phyloP scores from a whole-genome alignment of 2,329 filamentous ascomycete genomes.

The Helicocarpus griseus region DNA sequence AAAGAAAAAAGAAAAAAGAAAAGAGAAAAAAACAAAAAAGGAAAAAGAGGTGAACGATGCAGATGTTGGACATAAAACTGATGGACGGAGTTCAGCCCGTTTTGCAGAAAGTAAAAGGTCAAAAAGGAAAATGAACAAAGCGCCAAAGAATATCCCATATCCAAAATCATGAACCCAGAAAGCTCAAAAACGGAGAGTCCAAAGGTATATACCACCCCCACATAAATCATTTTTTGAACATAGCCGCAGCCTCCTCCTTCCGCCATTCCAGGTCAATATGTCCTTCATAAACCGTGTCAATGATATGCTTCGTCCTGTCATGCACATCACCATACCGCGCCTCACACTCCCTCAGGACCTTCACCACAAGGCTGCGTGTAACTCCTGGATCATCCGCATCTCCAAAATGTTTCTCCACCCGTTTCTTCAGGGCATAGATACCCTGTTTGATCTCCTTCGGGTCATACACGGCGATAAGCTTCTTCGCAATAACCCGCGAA shows the following conservation, averaged over 20 bases:
- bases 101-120: too few species aligned
- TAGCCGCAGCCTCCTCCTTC: slow-evolving; percentile 34
- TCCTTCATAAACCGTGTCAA: slow-evolving; percentile 37
- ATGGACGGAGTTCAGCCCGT: neutral
- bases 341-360: slow-evolving; percentile 53
- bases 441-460: slow-evolving; percentile 77
- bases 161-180: neutral
- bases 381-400: slow-evolving; percentile 68
- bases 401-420: slow-evolving; percentile 95
- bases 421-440: slow-evolving; percentile 79
- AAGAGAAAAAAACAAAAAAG: neutral
- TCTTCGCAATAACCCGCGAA: slow-evolving; percentile 73
- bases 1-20: neutral
- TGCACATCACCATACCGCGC: slow-evolving; percentile 44
- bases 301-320: slow-evolving; percentile 39
- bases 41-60: too few species aligned
- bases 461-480: slow-evolving; percentile 71
- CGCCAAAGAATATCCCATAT: neutral
- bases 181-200: neutral
- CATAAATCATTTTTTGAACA: slow-evolving; percentile 33
- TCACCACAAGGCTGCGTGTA: slow-evolving; percentile 48
- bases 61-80: neutral
- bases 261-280: slow-evolving; percentile 39
- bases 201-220: neutral
- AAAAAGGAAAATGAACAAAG: too few species aligned